A percentile compares a stretch with the other conserved stretches of the same genome.
Evolutionary conservation across 2,329 filamentous ascomycete species (phyloP).

Genomic region (Trichoderma brevicompactum): DNA sequence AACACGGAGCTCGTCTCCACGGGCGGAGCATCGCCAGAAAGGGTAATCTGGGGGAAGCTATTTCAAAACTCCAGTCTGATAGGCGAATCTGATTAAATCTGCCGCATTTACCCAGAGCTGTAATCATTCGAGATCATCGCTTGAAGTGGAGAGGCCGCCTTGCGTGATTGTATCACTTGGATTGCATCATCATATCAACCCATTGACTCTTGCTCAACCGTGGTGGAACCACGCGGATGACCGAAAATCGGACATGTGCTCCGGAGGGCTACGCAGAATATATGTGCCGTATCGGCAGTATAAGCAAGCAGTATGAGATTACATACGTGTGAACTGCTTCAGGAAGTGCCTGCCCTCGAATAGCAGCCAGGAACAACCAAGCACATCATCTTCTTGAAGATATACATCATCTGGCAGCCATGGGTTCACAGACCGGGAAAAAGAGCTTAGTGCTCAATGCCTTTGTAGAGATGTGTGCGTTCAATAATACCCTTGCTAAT

Average conservation of each 20-base stretch:
- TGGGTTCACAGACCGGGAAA: slow-evolving; percentile 34
- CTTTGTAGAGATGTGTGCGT: slow-evolving; percentile 48
- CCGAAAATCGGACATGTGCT: slow-evolving; percentile 23
- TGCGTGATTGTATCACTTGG: slow-evolving; percentile 18
- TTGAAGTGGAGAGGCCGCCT: slow-evolving; percentile 11
- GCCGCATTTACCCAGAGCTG: slow-evolving; percentile 15
- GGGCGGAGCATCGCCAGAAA: slow-evolving; percentile 14
- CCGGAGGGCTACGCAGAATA: slow-evolving; percentile 4
- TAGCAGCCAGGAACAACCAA: slow-evolving; percentile 6
- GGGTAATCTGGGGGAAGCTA: slow-evolving; percentile 20
- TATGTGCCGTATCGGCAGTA: slow-evolving; percentile 15
- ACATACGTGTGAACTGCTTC: slow-evolving; percentile 2
- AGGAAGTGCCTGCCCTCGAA: slow-evolving; percentile 8
- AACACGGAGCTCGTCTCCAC: slow-evolving; percentile 8
- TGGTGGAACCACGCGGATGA: neutral
- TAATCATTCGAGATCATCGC: slow-evolving; percentile 11
- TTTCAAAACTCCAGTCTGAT: neutral
- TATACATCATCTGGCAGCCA: slow-evolving; percentile 21
- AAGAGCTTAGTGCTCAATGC: slow-evolving; percentile 51
- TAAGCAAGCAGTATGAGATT: slow-evolving; percentile 6
- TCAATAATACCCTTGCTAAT: neutral
- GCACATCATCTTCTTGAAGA: slow-evolving; percentile 23
- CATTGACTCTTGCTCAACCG: neutral
- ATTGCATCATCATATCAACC: slow-evolving; percentile 26
- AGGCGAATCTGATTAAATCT: neutral